phyloP scores from a whole-genome alignment of 2,329 filamentous ascomycete genomes.

The Neopestalotiopsis clavispora region DNA sequence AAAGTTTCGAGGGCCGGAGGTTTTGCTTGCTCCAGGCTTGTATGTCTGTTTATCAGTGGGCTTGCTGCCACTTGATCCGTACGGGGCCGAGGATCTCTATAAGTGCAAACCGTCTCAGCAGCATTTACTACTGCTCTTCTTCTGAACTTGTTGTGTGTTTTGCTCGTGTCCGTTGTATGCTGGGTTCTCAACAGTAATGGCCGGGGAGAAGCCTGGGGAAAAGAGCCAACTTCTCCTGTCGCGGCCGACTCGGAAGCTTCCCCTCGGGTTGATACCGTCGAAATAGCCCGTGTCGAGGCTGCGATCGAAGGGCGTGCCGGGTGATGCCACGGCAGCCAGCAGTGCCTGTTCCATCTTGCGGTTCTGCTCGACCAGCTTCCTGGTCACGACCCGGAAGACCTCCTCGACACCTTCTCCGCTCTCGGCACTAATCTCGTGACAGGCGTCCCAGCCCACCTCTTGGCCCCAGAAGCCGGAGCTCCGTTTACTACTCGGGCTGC shows the following conservation, averaged over 20 bases:
- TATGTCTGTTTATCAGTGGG: background rate
- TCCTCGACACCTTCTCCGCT: conserved; percentile 96
- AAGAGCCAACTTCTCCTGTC: conserved; percentile 66
- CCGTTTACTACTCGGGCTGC: conserved; percentile 66
- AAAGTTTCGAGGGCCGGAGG: background rate
- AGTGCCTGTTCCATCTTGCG: conserved; percentile 66
- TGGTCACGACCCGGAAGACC: conserved; percentile 77
- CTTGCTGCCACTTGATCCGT: background rate
- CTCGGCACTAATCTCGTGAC: conserved; percentile 94
- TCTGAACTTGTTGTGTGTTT: conserved; percentile 13
- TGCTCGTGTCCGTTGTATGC: conserved; percentile 21
- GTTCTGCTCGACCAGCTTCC: conserved; percentile 68
- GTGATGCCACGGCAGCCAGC: conserved; percentile 57
- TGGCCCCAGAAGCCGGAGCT: conserved; percentile 87
- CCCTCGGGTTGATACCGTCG: conserved; percentile 51
- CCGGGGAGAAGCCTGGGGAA: conserved; percentile 57
- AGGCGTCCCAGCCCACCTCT: conserved; percentile 94
- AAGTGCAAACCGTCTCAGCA: conserved; percentile 1
- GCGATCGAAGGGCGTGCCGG: conserved; percentile 52
- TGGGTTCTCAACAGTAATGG: conserved; percentile 55
- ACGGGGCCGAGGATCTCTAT: background rate
- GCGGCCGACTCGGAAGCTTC: conserved; percentile 62
- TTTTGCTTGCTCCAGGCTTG: background rate
- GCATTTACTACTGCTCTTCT: conserved; percentile 18
- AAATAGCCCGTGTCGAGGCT: conserved; percentile 49